Conservation (phyloP, 768 basidiomycete genomes). For the Trametes coccinea region DNA sequence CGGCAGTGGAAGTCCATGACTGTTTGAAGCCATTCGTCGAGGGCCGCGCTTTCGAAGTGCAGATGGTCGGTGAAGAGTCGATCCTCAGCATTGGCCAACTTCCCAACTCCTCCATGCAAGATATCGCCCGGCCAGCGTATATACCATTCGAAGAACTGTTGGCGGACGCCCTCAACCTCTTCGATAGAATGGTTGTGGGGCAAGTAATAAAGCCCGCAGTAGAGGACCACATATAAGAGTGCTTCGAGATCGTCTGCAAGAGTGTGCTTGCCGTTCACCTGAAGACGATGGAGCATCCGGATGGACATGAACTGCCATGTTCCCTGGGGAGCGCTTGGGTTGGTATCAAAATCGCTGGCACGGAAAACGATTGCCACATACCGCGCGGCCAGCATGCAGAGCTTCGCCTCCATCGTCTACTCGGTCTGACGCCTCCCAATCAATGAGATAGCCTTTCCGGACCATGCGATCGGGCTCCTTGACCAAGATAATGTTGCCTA, state of each 20-base stretch:
- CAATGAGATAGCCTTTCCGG: slow-evolving; percentile 11
- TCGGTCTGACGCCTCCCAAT: slow-evolving; percentile 6
- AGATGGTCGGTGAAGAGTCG: background rate
- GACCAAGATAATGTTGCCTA: slow-evolving; percentile 12
- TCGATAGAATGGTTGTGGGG: no score
- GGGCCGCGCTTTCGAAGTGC: background rate
- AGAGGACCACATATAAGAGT: slow-evolving; percentile 12
- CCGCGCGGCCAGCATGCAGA: background rate
- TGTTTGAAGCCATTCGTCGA: slow-evolving; percentile 3
- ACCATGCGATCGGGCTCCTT: background rate
- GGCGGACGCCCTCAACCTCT: no score
- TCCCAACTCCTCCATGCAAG: no score
- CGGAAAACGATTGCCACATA: background rate
- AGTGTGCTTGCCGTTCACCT: no score
- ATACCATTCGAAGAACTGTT: no score
- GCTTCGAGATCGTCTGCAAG: slow-evolving; percentile 13
- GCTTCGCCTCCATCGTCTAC: background rate
- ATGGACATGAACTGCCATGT: background rate
- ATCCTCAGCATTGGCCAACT: background rate
- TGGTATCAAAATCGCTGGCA: background rate
- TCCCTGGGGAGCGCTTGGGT: background rate
- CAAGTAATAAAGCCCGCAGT: background rate
- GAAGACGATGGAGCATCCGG: background rate
- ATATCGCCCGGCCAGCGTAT: no score
- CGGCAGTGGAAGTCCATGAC: slow-evolving; percentile 4